These are phyloP conservation scores for Aspergillus sp. DNA, from an alignment of 2,329 filamentous ascomycete genomes.

Conservation along the genomic window DNA sequence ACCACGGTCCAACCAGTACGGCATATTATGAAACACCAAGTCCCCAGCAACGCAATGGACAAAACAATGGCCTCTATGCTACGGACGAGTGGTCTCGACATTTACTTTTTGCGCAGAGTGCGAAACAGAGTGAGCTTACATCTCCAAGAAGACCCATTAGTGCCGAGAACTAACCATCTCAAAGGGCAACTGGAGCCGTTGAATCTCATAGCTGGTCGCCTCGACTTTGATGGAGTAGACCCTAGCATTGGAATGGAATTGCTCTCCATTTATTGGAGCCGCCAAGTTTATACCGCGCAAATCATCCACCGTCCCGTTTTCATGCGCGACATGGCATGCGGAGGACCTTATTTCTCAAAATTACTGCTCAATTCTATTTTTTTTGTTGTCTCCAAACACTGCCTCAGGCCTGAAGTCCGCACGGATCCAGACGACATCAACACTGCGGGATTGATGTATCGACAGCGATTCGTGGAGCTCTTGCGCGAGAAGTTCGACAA, in stretches of 20 bases:
- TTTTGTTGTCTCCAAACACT: constrained; percentile 43
- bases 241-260: constrained; percentile 48
- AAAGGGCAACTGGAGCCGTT: constrained; percentile 45
- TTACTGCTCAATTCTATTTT: constrained; percentile 48
- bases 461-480: constrained; percentile 41
- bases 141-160: neutral
- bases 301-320: constrained; percentile 24
- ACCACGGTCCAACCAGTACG: constrained; percentile 19
- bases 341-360: constrained; percentile 47
- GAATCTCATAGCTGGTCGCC: constrained; percentile 39
- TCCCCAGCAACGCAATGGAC: too few species aligned
- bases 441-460: constrained; percentile 45
- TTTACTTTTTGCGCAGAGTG: constrained; percentile 18
- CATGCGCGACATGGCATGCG: constrained; percentile 8
- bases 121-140: constrained; percentile 15
- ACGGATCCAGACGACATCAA: constrained; percentile 40
- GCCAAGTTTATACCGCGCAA: constrained; percentile 44
- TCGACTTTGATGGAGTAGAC: constrained; percentile 52
- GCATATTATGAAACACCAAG: constrained; percentile 15
- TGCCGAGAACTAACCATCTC: neutral
- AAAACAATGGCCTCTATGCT: constrained; percentile 1
- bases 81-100: constrained; percentile 14
- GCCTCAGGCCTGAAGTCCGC: constrained; percentile 40
- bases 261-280: constrained; percentile 48
- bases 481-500: constrained; percentile 42